These are phyloP conservation scores for Neurospora sp. DNA, from an alignment of 2,329 filamentous ascomycete species.

Conservation along the genomic window DNA sequence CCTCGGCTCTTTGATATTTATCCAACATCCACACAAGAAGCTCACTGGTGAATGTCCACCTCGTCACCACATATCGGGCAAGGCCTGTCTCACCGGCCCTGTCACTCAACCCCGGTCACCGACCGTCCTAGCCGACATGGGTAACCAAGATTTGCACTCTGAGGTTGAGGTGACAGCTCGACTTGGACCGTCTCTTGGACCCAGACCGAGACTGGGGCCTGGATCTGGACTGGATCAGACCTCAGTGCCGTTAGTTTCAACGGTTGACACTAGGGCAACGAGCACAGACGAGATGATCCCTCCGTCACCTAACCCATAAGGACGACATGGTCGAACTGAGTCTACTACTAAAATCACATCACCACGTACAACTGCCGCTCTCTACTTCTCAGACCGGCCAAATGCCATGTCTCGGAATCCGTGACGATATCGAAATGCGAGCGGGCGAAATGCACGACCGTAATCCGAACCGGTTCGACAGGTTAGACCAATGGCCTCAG, in stretches of 20 bases:
- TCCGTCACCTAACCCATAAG: neutral
- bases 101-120: neutral
- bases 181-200: neutral
- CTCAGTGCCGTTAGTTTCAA: neutral
- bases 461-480: neutral
- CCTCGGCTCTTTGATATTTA: neutral
- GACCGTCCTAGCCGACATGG: slow-evolving; percentile 10
- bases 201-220: neutral
- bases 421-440: neutral
- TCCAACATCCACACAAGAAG: neutral
- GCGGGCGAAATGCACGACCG: neutral
- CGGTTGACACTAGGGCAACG: neutral
- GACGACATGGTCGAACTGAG: neutral
- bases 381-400: neutral
- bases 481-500: neutral
- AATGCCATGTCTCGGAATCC: neutral
- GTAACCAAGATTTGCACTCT: slow-evolving; percentile 18
- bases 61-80: neutral
- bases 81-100: neutral
- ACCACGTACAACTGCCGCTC: neutral
- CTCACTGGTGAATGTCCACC: neutral
- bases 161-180: slow-evolving; percentile 10
- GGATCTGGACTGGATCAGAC: neutral
- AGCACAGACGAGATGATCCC: neutral
- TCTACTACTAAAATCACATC: neutral